Evolutionary conservation across 1,139 yeast genomes (phyloP).

Genomic region (Yamadazyma membranifaciens): DNA sequence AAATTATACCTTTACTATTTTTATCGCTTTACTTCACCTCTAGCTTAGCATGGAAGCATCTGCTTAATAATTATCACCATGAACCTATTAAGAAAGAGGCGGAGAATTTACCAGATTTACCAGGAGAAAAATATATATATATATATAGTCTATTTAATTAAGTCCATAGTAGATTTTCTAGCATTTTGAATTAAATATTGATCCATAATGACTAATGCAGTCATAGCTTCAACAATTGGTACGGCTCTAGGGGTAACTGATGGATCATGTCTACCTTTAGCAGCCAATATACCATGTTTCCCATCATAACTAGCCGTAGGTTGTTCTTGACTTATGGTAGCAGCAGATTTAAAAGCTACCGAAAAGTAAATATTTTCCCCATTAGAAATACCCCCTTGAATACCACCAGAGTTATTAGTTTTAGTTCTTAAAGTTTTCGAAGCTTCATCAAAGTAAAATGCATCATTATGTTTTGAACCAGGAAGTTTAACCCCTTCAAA

Average conservation of each 20-base stretch:
- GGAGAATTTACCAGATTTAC: no score
- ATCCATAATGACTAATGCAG: conserved; percentile 90
- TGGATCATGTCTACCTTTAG: conserved; percentile 98
- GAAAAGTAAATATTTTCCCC: conserved; percentile 94
- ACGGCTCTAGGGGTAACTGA: conserved; percentile 98
- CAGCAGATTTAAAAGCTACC: conserved; percentile 97
- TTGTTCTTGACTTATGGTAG: conserved; percentile 94
- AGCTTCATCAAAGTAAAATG: conserved; percentile 61
- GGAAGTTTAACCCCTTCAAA: conserved; percentile 86
- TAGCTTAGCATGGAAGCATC: no score
- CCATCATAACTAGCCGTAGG: conserved; percentile 87
- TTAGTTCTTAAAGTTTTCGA: conserved; percentile 68
- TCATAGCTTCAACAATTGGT: conserved; percentile 97
- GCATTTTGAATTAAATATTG: conserved; percentile 81
- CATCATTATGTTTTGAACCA: conserved; percentile 92
- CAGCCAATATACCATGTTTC: conserved; percentile 79
- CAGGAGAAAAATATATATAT: neutral
- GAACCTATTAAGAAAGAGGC: no score
- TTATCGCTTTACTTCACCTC: no score
- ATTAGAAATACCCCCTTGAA: conserved; percentile 96
- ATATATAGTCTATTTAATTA: conserved; percentile 2
- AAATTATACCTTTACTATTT: no score
- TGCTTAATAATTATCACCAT: no score
- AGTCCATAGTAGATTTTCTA: conserved; percentile 50
- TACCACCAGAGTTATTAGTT: conserved; percentile 94